These are phyloP conservation scores for Triangularia verruculosa DNA, from an alignment of 2,329 filamentous ascomycete genomes.

Conservation along the genomic window DNA sequence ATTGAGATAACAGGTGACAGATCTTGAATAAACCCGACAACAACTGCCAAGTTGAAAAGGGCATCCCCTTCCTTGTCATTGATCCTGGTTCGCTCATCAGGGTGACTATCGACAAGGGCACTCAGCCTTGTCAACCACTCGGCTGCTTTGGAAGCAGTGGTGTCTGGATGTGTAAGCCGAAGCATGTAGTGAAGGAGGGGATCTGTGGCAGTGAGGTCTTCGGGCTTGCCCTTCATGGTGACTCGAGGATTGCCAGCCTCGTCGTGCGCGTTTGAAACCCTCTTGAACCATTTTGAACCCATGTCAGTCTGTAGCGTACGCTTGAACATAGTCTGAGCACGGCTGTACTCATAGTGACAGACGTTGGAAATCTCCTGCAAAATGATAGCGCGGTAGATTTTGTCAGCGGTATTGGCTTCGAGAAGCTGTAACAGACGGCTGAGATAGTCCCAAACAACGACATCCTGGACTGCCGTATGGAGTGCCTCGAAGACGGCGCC, in stretches of 20 bases:
- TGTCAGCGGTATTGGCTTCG: constrained; percentile 24
- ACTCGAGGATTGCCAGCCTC: constrained; percentile 37
- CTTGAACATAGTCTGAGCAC: constrained; percentile 39
- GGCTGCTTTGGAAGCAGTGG: constrained; percentile 34
- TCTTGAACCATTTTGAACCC: constrained; percentile 42
- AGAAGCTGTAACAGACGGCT: constrained; percentile 37
- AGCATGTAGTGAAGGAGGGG: constrained; percentile 44
- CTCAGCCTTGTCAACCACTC: constrained; percentile 42
- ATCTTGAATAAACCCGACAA: constrained; percentile 40
- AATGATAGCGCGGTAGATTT: constrained; percentile 34
- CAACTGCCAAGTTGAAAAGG: constrained; percentile 38
- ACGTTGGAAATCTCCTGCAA: constrained; percentile 47
- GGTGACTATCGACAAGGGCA: constrained; percentile 36
- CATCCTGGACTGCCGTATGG: constrained; percentile 35
- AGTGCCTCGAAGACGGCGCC: constrained; percentile 42
- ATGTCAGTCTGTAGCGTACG: constrained; percentile 37
- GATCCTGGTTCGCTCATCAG: constrained; percentile 35
- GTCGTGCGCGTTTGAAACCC: constrained; percentile 36
- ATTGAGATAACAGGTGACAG: constrained; percentile 35
- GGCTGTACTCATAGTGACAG: constrained; percentile 42
- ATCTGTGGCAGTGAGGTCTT: constrained; percentile 36
- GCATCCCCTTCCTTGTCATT: constrained; percentile 34
- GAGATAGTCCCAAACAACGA: constrained; percentile 43
- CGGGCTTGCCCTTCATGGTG: constrained; percentile 39
- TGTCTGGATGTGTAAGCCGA: constrained; percentile 42